Evolutionary conservation across 768 basidiomycete genomes (phyloP).

Genomic region (Lentinula edodes): DNA sequence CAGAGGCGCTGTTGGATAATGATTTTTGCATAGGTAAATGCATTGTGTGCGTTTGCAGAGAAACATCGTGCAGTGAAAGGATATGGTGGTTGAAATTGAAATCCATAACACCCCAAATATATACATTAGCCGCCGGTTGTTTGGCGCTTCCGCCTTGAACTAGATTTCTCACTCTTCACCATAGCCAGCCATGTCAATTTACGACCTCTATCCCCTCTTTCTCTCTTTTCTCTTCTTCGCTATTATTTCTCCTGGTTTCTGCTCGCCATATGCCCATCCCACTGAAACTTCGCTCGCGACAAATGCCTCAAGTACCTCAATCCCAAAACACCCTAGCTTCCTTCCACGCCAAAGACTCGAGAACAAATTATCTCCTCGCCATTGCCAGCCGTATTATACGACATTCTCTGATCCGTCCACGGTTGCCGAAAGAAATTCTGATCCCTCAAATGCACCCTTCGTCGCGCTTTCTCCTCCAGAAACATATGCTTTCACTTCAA

Average conservation of each 20-base stretch:
- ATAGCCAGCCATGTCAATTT: not conserved
- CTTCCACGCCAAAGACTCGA: not conserved
- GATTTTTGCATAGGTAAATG: too few relatives aligned
- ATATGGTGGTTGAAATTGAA: too few relatives aligned
- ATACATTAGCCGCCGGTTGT: too few relatives aligned
- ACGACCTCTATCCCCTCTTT: not conserved
- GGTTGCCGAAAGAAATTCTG: not conserved
- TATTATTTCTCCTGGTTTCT: not conserved
- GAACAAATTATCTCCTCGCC: not conserved
- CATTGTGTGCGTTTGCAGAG: too few relatives aligned
- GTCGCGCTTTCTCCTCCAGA: slow-evolving; percentile 19
- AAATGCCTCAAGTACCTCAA: not conserved
- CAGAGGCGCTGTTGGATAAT: too few relatives aligned
- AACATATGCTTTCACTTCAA: slow-evolving; percentile 16
- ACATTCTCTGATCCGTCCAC: slow-evolving; percentile 11
- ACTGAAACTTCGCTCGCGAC: not conserved
- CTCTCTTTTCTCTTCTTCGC: not conserved
- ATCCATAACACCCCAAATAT: too few relatives aligned
- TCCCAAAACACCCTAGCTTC: not conserved
- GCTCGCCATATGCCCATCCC: not conserved
- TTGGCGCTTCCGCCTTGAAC: too few relatives aligned
- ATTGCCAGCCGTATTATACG: slow-evolving; percentile 17
- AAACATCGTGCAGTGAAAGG: too few relatives aligned
- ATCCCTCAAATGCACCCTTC: slow-evolving; percentile 12
- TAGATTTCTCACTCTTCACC: not conserved